These are phyloP conservation scores for Halophytophthora batemanensis DNA, from an alignment of 352 stramenopile genomes.

Conservation along the genomic window DNA sequence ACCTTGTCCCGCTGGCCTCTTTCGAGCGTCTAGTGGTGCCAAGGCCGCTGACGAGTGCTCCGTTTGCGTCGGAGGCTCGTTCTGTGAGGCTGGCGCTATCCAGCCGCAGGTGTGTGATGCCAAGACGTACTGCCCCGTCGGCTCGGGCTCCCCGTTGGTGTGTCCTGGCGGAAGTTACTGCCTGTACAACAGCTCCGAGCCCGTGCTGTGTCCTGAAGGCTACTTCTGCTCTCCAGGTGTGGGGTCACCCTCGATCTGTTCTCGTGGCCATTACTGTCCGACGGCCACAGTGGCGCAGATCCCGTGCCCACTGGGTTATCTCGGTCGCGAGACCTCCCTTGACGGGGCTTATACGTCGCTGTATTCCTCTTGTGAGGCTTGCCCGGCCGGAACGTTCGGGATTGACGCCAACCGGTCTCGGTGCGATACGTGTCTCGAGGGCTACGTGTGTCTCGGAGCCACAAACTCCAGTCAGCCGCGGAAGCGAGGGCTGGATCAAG, in stretches of 20 bases:
- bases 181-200: slow-evolving; percentile 60
- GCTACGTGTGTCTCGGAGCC: slow-evolving; percentile 82
- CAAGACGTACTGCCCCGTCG: slow-evolving; percentile 58
- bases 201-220: slow-evolving; percentile 58
- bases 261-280: slow-evolving; percentile 73
- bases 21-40: slow-evolving; percentile 29
- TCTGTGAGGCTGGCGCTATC: slow-evolving; percentile 43
- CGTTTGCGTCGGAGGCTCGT: slow-evolving; percentile 56
- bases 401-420: slow-evolving; percentile 70
- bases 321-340: slow-evolving; percentile 51
- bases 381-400: slow-evolving; percentile 75
- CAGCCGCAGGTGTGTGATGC: slow-evolving; percentile 47
- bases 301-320: slow-evolving; percentile 77
- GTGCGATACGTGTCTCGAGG: slow-evolving; percentile 69
- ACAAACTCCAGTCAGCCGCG: slow-evolving; percentile 58
- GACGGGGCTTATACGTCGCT: slow-evolving; percentile 46
- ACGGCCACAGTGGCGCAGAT: slow-evolving; percentile 41
- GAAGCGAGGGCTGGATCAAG: slow-evolving; percentile 57
- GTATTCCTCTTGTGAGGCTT: slow-evolving; percentile 63
- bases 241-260: slow-evolving; percentile 33
- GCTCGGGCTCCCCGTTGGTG: slow-evolving; percentile 37
- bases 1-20: slow-evolving; percentile 51
- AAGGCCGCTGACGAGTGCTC: slow-evolving; percentile 39
- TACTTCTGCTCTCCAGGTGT: slow-evolving; percentile 67
- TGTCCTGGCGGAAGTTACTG: slow-evolving; percentile 77